A percentile compares a stretch with the other conserved stretches of the same genome.
Evolutionary conservation across 2,329 filamentous ascomycete genomes (phyloP).

Genomic region (Fusarium euwallaceae): DNA sequence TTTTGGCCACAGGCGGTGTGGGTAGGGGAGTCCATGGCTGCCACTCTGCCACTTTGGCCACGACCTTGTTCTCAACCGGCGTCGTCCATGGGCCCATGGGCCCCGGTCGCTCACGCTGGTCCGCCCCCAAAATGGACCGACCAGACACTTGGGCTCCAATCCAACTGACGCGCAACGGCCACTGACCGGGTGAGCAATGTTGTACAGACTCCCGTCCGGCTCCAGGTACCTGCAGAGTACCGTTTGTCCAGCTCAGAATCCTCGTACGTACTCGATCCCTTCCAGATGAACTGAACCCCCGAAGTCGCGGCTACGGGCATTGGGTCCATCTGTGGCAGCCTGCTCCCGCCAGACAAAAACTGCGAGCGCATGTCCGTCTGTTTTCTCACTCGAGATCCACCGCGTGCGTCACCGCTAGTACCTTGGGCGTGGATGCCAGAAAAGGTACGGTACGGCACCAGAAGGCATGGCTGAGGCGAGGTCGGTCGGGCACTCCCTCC

Average conservation of each 20-base stretch:
- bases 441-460: conserved; percentile 18
- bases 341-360: conserved; percentile 14
- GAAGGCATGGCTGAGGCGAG: conserved; percentile 21
- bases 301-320: conserved; percentile 33
- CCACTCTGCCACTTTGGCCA: conserved; percentile 16
- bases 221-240: conserved; percentile 37
- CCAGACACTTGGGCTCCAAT: conserved; percentile 40
- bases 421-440: conserved; percentile 4
- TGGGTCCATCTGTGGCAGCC: conserved; percentile 6
- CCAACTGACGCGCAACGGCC: conserved; percentile 43
- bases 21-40: conserved; percentile 25
- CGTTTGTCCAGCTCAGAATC: conserved; percentile 20
- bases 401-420: conserved; percentile 32
- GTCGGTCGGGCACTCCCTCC: conserved; percentile 14
- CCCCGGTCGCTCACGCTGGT: conserved; percentile 31
- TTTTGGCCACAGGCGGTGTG: conserved; percentile 53
- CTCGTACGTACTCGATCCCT: conserved; percentile 26
- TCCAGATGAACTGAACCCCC: conserved; percentile 35
- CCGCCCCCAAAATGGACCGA: conserved; percentile 42
- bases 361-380: conserved; percentile 14
- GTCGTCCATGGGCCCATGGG: conserved; percentile 36
- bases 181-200: conserved; percentile 28
- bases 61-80: conserved; percentile 25
- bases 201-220: conserved; percentile 27
- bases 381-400: conserved; percentile 39